Conservation (phyloP, 164 flowering plant species). For the Nelumbo lutea region DNA sequence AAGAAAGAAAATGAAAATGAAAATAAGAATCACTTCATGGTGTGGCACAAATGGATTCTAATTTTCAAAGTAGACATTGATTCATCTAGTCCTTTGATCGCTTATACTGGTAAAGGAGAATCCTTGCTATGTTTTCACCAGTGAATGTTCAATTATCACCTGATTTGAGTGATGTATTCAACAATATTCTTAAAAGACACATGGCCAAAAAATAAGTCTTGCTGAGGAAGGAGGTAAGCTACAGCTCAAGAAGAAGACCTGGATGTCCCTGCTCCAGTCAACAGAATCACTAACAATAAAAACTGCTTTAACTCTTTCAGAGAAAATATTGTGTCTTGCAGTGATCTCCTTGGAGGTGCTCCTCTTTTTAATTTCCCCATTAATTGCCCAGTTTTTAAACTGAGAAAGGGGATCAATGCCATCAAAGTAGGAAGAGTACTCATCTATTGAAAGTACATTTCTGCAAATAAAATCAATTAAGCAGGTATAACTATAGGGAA, state of each 20-base stretch:
- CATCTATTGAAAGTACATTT: constrained; percentile 74
- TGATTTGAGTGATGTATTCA: too few relatives aligned
- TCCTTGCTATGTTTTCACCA: too few relatives aligned
- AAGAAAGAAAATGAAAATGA: too few relatives aligned
- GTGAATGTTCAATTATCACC: too few relatives aligned
- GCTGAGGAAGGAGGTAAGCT: not conserved
- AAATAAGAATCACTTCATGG: too few relatives aligned
- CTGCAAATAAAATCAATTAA: constrained; percentile 30
- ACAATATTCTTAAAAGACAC: too few relatives aligned
- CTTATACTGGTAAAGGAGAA: too few relatives aligned
- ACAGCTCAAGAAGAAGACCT: constrained; percentile 38
- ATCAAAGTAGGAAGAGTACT: constrained; percentile 69
- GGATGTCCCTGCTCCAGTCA: constrained; percentile 95
- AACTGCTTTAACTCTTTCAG: constrained; percentile 64
- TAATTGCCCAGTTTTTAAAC: constrained; percentile 52
- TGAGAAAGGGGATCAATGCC: constrained; percentile 75
- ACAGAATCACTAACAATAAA: constrained; percentile 85
- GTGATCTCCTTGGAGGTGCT: constrained; percentile 8
- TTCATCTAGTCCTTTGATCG: too few relatives aligned
- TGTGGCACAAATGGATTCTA: too few relatives aligned
- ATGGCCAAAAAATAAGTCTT: too few relatives aligned
- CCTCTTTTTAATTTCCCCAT: constrained; percentile 11
- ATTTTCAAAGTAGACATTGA: too few relatives aligned
- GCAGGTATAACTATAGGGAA: not conserved
- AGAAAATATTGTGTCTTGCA: constrained; percentile 20